Percentiles rank a stretch among this genome's conserved stretches.
Evolutionary conservation across 192 early-diverging fungal species (phyloP).

Genomic region (Coemansia sp.): DNA sequence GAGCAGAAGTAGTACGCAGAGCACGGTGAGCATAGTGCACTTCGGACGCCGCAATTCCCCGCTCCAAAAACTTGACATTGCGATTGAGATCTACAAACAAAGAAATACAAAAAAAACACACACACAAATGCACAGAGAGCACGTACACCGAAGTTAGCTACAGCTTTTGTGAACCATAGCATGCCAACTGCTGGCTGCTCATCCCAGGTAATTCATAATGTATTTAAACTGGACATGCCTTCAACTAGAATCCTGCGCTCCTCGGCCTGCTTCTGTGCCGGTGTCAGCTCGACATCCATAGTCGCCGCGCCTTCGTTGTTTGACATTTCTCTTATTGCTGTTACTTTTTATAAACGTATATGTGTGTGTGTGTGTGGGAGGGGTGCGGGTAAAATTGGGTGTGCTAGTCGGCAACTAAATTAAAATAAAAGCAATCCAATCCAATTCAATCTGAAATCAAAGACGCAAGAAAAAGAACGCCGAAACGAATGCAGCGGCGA

Average conservation of each 20-base stretch:
- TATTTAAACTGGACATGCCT: conserved; percentile 39
- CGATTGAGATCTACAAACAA: conserved; percentile 78
- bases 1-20: conserved; percentile 71
- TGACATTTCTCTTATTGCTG: conserved; percentile 14
- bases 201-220: no score
- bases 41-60: conserved; percentile 80
- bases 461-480: conserved; percentile 1
- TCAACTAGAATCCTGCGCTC: conserved; percentile 41
- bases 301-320: conserved; percentile 19
- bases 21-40: conserved; percentile 85
- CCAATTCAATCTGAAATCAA: no score
- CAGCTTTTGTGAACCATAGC: no score
- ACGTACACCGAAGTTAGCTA: background rate
- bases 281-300: conserved; percentile 44
- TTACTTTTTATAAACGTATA: background rate
- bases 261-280: conserved; percentile 44
- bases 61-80: conserved; percentile 78
- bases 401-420: no score
- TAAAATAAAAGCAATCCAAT: no score
- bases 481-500: no score
- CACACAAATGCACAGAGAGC: background rate
- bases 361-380: background rate
- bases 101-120: background rate
- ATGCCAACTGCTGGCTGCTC: no score
- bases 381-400: background rate